Evolutionary conservation across 305 asterid genomes (phyloP), one percentile per base, ranked within the genome.

Genomic region (Ilex paraguariensis): DNA sequence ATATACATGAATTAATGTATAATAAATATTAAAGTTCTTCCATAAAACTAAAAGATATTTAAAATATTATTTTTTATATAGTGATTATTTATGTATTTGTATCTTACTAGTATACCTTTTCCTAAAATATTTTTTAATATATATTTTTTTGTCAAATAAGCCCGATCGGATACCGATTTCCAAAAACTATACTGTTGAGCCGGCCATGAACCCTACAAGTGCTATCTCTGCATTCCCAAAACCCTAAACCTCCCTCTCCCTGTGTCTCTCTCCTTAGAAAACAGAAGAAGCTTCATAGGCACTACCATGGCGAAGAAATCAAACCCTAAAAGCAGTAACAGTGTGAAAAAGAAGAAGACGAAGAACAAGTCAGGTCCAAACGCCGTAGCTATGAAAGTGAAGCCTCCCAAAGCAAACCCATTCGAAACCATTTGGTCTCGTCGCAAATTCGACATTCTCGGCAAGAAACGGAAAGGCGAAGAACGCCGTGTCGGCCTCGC

Each of bases 371-470:
- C 80, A 50, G 77, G 80, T 61, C 82, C 83, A 15, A 81, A 83
- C 60, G 68, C 86, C 30, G 77, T 75, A 17, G 83, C 85, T 6
- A 87, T 73, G 88, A 87, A 90, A 70, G 70, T 10, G 54, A 83
- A 86, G 73, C 77, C 71, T 7, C 74, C 81, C 7, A 71, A 79
- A 57, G 84, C 84, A 5, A 93, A 90, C 54, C 95, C 93, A 1
- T 90, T 93, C 59, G 96, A 90, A 82, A 83, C 90, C 58, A 82
- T 87, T 63, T 90, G 97, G 97, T 83, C 95, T 42, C 84, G 95
- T 31, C 84, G 90, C 2, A 93, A 93, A 54, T 93, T 90, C 67
- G 77, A 86, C 57, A 79, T 93, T 62, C 73, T 90, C 61, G 96
- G 99, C 2, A 86, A 90, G 75, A 93, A 87, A 67, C 88, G 86